These are phyloP conservation scores for Mycena vulgaris DNA, from an alignment of 768 basidiomycete genomes.

Conservation along the genomic window DNA sequence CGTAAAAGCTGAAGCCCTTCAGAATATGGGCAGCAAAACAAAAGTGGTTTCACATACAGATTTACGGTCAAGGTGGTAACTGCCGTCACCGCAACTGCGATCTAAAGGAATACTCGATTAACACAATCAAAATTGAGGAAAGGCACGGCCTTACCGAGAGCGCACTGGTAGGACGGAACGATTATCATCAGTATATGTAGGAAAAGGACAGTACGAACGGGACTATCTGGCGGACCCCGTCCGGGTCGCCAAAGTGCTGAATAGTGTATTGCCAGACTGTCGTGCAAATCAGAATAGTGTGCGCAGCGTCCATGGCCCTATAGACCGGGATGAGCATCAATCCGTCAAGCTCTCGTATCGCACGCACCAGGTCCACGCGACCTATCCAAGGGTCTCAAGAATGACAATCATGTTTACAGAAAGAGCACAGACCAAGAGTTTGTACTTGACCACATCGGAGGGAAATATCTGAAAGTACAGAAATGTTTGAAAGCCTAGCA, in stretches of 20 bases:
- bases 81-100: conserved; percentile 24
- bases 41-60: conserved; percentile 21
- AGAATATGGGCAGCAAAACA: not conserved
- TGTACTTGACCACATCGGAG: conserved; percentile 17
- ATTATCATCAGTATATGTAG: not conserved
- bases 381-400: not conserved
- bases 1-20: conserved; percentile 18
- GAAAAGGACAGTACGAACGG: conserved; percentile 44
- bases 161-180: not conserved
- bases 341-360: not conserved
- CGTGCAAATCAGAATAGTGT: conserved; percentile 56
- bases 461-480: conserved; percentile 32
- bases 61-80: conserved; percentile 38
- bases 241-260: conserved; percentile 45
- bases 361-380: conserved; percentile 31
- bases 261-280: conserved; percentile 60
- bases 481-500: conserved; percentile 33
- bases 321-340: not conserved
- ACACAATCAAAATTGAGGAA: not conserved
- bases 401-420: not conserved
- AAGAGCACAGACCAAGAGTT: conserved; percentile 17
- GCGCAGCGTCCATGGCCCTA: conserved; percentile 56
- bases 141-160: not conserved
- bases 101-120: not conserved
- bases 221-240: conserved; percentile 51